These are phyloP conservation scores for Afroboletus lepidellus DNA, from an alignment of 1,284 basidiomycete genomes.

Conservation along the genomic window DNA sequence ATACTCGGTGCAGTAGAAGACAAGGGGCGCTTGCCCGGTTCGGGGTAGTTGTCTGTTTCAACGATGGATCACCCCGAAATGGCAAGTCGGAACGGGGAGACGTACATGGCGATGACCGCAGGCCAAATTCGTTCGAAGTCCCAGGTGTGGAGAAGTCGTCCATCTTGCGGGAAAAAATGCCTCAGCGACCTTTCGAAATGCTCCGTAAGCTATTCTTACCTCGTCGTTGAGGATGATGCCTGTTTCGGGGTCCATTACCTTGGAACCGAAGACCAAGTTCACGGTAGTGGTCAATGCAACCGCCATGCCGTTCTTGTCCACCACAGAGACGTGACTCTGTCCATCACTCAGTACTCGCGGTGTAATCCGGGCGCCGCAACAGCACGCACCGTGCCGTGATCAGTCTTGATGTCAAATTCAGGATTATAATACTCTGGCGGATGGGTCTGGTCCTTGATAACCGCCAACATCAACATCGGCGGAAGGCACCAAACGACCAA, in stretches of 20 bases:
- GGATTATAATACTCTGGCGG: conserved; percentile 81
- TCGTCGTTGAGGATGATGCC: conserved; percentile 91
- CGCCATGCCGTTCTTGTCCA: conserved; percentile 84
- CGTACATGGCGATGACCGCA: conserved; percentile 82
- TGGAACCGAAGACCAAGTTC: conserved; percentile 86
- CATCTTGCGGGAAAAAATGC: conserved; percentile 46
- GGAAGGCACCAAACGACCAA: background rate
- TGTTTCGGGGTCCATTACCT: conserved; percentile 79
- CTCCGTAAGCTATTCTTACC: conserved; percentile 29
- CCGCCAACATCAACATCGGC: conserved; percentile 15
- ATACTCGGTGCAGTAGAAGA: conserved; percentile 84
- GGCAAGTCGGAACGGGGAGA: background rate
- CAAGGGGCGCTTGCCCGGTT: conserved; percentile 81
- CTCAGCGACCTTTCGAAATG: conserved; percentile 3
- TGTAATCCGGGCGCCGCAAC: conserved; percentile 1
- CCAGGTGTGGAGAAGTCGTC: conserved; percentile 90
- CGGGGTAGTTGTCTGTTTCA: conserved; percentile 78
- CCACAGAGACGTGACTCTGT: conserved; percentile 78
- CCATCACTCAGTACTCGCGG: conserved; percentile 4
- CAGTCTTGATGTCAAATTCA: conserved; percentile 69
- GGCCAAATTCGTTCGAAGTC: conserved; percentile 76
- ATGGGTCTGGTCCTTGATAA: conserved; percentile 72
- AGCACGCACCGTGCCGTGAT: conserved; percentile 81
- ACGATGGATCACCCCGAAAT: conserved; percentile 3
- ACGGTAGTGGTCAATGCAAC: conserved; percentile 86